Conservation (phyloP, 345 rosid species). For the Laguncularia racemosa region DNA sequence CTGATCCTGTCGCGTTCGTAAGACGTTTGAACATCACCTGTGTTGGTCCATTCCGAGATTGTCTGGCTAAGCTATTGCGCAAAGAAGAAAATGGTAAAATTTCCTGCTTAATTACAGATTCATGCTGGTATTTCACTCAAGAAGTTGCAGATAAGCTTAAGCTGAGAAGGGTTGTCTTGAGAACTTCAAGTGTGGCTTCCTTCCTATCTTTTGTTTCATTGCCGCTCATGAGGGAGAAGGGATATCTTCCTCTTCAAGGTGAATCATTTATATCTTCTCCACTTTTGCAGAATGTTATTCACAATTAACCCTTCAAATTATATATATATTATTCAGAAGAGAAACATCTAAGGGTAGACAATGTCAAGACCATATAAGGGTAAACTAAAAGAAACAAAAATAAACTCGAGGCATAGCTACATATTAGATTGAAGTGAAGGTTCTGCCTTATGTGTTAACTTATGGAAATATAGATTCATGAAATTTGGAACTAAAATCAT, state of each 20-base stretch:
- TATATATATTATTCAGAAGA: too few relatives aligned
- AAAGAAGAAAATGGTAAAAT: constrained; percentile 14
- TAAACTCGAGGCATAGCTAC: too few relatives aligned
- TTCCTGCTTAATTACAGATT: constrained; percentile 45
- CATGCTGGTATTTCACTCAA: constrained; percentile 25
- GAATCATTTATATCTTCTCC: background rate
- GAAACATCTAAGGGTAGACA: too few relatives aligned
- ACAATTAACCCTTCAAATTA: too few relatives aligned
- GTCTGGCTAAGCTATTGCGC: constrained; percentile 28
- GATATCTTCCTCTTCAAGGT: constrained; percentile 28
- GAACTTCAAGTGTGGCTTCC: constrained; percentile 27
- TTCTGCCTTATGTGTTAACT: too few relatives aligned
- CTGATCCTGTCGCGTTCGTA: constrained; percentile 15
- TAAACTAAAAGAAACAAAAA: too few relatives aligned
- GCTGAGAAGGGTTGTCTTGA: constrained; percentile 33
- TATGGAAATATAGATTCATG: too few relatives aligned
- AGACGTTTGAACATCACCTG: constrained; percentile 22
- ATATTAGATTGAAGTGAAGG: too few relatives aligned
- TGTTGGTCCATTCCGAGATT: constrained; percentile 23
- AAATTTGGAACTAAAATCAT: too few relatives aligned
- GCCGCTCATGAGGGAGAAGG: constrained; percentile 20
- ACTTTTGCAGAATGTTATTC: background rate
- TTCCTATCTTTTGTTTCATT: constrained; percentile 22
- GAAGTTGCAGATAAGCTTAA: constrained; percentile 28
- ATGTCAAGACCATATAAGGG: too few relatives aligned